These are phyloP conservation scores for Populus simonii DNA, from an alignment of 345 rosid species.

Conservation along the genomic window DNA sequence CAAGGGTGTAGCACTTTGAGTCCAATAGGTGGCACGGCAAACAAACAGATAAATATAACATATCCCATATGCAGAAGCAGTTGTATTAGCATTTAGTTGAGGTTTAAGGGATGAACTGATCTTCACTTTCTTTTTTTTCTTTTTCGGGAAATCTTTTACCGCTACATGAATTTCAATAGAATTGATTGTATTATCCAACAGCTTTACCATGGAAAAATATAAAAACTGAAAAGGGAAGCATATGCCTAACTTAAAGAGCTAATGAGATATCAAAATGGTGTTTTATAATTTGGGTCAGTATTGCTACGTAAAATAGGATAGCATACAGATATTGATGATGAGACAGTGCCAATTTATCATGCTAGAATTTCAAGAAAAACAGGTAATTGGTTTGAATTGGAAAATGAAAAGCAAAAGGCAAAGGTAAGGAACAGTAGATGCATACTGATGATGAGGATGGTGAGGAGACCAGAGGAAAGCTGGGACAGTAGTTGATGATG, in stretches of 20 bases:
- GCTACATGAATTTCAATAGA: neutral
- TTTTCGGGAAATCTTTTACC: neutral
- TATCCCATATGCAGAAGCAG: neutral
- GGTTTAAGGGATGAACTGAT: neutral
- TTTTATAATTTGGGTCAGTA: too few relatives aligned
- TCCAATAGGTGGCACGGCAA: too few relatives aligned
- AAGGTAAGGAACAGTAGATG: neutral
- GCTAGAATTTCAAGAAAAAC: neutral
- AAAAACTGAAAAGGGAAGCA: neutral
- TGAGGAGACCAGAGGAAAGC: slow-evolving; percentile 87
- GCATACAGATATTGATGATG: too few relatives aligned
- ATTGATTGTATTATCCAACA: neutral
- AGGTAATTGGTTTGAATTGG: neutral
- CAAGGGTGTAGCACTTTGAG: too few relatives aligned
- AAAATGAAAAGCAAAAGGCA: neutral
- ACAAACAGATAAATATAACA: too few relatives aligned
- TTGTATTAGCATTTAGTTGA: neutral
- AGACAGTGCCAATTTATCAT: neutral
- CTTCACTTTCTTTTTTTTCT: neutral
- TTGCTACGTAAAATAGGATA: too few relatives aligned
- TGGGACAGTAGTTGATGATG: slow-evolving; percentile 41
- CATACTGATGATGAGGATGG: slow-evolving; percentile 28
- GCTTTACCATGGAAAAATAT: neutral
- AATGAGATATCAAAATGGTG: too few relatives aligned
- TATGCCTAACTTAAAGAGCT: neutral